These are phyloP conservation scores for Apiospora aurea DNA, from an alignment of 2,329 filamentous ascomycete species.

Conservation along the genomic window DNA sequence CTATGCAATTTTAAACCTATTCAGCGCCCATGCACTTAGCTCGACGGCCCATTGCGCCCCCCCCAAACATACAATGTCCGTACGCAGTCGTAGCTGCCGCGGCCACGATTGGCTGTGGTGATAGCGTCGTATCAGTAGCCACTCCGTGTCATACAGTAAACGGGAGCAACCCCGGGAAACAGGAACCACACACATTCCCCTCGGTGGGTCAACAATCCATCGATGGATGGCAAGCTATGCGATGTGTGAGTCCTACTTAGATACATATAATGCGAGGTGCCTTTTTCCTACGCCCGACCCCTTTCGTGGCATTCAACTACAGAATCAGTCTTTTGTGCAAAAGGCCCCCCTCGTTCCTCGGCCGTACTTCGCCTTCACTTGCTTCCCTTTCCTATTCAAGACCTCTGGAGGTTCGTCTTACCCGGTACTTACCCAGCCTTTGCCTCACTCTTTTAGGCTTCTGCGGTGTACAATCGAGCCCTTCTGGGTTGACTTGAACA, in stretches of 20 bases:
- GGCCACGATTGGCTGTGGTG: background rate
- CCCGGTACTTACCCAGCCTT: background rate
- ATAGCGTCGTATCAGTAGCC: background rate
- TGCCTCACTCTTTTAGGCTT: conserved; percentile 16
- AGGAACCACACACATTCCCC: background rate
- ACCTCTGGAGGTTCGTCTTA: conserved; percentile 16
- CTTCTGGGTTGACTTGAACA: conserved; percentile 36
- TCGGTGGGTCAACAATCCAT: background rate
- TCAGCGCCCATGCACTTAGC: background rate
- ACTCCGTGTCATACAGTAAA: background rate
- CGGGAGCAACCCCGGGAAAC: conserved; percentile 6
- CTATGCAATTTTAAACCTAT: conserved; percentile 5
- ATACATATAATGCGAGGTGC: background rate
- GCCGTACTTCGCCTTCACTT: conserved; percentile 6
- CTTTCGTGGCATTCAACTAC: conserved; percentile 4
- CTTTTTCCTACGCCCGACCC: background rate
- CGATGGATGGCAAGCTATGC: background rate
- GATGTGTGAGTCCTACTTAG: background rate
- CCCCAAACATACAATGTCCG: background rate
- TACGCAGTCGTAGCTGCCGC: background rate
- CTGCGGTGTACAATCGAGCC: conserved; percentile 27
- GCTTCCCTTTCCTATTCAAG: conserved; percentile 1
- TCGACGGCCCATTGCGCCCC: background rate
- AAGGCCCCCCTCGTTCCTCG: background rate
- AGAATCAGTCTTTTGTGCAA: background rate